Base-by-base conservation (phyloP, 805 yeast species). In the Candida nitratophila region DNA sequence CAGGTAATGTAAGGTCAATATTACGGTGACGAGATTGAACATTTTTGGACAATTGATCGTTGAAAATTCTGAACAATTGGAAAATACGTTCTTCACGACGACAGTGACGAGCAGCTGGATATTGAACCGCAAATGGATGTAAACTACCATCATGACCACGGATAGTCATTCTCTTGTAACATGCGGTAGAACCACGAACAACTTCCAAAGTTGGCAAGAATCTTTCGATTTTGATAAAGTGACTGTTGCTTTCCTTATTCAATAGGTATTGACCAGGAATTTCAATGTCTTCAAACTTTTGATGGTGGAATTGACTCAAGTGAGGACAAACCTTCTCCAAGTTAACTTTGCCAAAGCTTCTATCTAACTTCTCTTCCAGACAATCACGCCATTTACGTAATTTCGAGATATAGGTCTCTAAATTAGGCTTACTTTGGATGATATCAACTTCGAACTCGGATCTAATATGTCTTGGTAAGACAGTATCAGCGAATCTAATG, bases 61-160 rank as follows among this genome's bases (percentile, higher is more conserved):
- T 90, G 67, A 95, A 81, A 39, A 93, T 79, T 51, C 96, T 77
- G 72, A 89, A 90, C 50, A 93, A 66, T 61, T 93, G 99, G 72
- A 88, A 84, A 45, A 93, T 81, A 43, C 96, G 76, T 59, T 93
- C 99, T 60, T 93, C 99, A 43, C 99, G 80, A 59, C 99, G 83
- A 54, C 96, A 87, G 56, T 91, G 96, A 53, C 99, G 81, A 12
- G 96, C 96, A 15, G 98, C 95, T 7, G 99, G 99, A 63, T 86
- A 89, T 68, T 93, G 99, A 19, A 93, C 95, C 0, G 96, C 95
- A 71, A 93, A 95, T 39, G 91, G 79, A 64, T 91, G 96, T 42
- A 84, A 63, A 49, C 87, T 79, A 50, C 98, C 98, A 62, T 93
- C 97, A 54, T 87, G 87, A 12, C 98, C 98, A 40, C 96, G 78